Evolutionary conservation across 2,329 filamentous ascomycete species (phyloP).

Genomic region (Botrytis sinoallii): DNA sequence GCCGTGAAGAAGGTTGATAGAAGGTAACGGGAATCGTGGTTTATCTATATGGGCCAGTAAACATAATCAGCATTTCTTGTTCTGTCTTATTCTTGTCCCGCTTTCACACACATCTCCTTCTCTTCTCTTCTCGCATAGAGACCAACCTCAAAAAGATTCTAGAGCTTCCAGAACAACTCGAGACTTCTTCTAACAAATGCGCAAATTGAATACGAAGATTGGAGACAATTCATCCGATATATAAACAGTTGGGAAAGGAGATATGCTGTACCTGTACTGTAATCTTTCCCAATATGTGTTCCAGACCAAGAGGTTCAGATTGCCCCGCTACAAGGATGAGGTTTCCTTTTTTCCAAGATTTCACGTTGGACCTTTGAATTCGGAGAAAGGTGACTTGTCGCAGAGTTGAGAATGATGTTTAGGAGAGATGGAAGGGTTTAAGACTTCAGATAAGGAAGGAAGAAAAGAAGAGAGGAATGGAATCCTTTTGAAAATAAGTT

Average conservation of each 20-base stretch:
- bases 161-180: conserved; percentile 23
- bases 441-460: neutral
- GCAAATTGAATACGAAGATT: neutral
- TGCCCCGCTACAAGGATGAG: conserved; percentile 18
- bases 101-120: neutral
- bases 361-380: neutral
- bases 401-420: neutral
- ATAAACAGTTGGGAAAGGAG: neutral
- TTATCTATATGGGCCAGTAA: neutral
- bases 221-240: neutral
- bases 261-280: conserved; percentile 12
- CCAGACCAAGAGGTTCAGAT: conserved; percentile 12
- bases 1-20: neutral
- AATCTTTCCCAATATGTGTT: conserved; percentile 13
- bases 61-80: neutral
- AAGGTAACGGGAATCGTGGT: neutral
- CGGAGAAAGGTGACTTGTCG: neutral
- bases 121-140: neutral
- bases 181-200: neutral
- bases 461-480: neutral
- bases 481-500: neutral
- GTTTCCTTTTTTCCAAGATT: neutral
- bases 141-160: neutral
- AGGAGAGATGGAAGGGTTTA: neutral
- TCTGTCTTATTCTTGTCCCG: neutral